Conservation (phyloP, 495 filamentous ascomycete genomes). For the Cercophora scortea region DNA sequence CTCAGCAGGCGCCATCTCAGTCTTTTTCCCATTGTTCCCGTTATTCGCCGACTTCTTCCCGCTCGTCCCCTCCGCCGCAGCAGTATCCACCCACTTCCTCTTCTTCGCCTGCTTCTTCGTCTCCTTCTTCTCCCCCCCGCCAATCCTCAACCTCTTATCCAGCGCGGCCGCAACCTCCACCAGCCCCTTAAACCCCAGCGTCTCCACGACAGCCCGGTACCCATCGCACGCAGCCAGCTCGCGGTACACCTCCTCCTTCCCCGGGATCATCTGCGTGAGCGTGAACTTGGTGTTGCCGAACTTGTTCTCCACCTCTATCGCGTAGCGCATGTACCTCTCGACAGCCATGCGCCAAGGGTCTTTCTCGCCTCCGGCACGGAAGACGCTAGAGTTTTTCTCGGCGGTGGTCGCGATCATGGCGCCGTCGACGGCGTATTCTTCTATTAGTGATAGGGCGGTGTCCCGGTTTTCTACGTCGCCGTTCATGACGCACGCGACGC, state of each 20-base stretch:
- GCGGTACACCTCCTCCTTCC: slow-evolving; percentile 56
- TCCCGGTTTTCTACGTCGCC: slow-evolving; percentile 73
- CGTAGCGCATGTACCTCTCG: slow-evolving; percentile 59
- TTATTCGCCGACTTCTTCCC: slow-evolving; percentile 41
- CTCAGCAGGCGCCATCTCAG: too few relatives aligned
- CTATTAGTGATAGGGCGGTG: slow-evolving; percentile 56
- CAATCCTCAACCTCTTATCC: slow-evolving; percentile 55
- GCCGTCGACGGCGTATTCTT: slow-evolving; percentile 77
- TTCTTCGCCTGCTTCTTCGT: slow-evolving; percentile 55
- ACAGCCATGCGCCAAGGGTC: slow-evolving; percentile 68
- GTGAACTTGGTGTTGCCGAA: slow-evolving; percentile 88
- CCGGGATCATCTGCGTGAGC: slow-evolving; percentile 75
- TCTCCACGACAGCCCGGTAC: slow-evolving; percentile 56
- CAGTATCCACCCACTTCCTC: slow-evolving; percentile 52
- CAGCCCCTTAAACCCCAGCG: slow-evolving; percentile 50
- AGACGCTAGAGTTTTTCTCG: slow-evolving; percentile 81
- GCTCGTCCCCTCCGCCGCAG: slow-evolving; percentile 38
- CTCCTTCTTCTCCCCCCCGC: slow-evolving; percentile 48
- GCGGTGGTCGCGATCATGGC: slow-evolving; percentile 95
- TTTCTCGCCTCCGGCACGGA: slow-evolving; percentile 58
- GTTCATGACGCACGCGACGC: slow-evolving; percentile 90
- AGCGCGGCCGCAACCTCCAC: slow-evolving; percentile 48
- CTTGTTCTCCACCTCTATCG: slow-evolving; percentile 72
- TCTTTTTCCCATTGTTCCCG: slow-evolving; percentile 40
- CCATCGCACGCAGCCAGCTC: slow-evolving; percentile 49